These are phyloP conservation scores for Cystobasidium onofrii DNA, from an alignment of 768 basidiomycete genomes.

Conservation along the genomic window DNA sequence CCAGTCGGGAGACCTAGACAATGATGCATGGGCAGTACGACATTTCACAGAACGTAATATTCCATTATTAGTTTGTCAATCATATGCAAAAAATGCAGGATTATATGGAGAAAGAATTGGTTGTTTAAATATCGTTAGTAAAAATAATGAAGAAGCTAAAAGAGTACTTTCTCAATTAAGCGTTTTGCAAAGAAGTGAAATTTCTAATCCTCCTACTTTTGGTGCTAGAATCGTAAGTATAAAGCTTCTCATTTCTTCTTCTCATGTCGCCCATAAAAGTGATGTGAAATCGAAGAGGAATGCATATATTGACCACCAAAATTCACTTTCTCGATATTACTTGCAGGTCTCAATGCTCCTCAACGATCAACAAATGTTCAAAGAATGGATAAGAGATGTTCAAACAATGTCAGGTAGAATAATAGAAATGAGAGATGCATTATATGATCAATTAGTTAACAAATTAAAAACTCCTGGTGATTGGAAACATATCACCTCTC, in stretches of 20 bases:
- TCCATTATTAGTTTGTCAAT: conserved; percentile 81
- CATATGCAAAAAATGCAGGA: conserved; percentile 99
- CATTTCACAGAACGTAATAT: conserved; percentile 83
- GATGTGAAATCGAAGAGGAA: no score
- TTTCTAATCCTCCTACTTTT: conserved; percentile 92
- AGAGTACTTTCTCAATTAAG: conserved; percentile 88
- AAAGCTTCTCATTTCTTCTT: background rate
- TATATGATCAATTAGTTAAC: conserved; percentile 68
- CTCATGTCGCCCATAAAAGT: no score
- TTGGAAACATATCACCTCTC: conserved; percentile 89
- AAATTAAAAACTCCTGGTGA: conserved; percentile 81
- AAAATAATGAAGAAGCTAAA: conserved; percentile 54
- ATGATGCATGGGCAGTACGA: conserved; percentile 89
- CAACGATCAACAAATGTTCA: conserved; percentile 62
- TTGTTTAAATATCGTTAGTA: conserved; percentile 69
- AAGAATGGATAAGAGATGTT: conserved; percentile 62
- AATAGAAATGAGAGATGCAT: conserved; percentile 77
- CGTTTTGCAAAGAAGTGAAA: conserved; percentile 90
- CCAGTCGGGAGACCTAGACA: conserved; percentile 74
- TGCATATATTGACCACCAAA: no score
- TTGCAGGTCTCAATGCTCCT: conserved; percentile 52
- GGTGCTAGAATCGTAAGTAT: conserved; percentile 77
- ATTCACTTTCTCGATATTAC: no score
- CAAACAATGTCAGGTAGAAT: conserved; percentile 77
- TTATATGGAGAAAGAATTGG: conserved; percentile 97